A percentile compares a stretch with the other conserved stretches of the same genome.
phyloP scores from a whole-genome alignment of 352 stramenopile genomes.

The Globisporangium lucens region DNA sequence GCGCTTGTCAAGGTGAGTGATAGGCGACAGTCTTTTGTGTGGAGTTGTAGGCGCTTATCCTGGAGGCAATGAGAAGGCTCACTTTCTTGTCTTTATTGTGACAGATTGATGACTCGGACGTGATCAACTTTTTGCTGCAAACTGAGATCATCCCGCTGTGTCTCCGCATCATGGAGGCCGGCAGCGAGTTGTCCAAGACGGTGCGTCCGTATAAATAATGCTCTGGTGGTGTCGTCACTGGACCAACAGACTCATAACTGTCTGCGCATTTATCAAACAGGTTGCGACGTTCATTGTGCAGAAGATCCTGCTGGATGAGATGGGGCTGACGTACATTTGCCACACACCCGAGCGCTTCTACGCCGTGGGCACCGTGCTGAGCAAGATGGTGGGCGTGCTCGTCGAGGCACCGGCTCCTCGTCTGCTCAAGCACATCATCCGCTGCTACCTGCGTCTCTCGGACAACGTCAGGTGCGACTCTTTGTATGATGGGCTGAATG shows the following conservation, averaged over 20 bases:
- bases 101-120: conserved; percentile 96
- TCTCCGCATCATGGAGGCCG: conserved; percentile 98
- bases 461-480: conserved; percentile 50
- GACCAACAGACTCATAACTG: not conserved
- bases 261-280: conserved; percentile 10
- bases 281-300: conserved; percentile 99
- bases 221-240: not conserved
- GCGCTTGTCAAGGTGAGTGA: conserved; percentile 94
- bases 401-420: conserved; percentile 92
- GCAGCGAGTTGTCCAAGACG: conserved; percentile 97
- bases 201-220: conserved; percentile 23
- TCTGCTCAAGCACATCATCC: conserved; percentile 98
- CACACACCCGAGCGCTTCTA: conserved; percentile 95
- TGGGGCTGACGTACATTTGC: conserved; percentile 98
- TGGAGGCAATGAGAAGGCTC: not conserved
- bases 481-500: not conserved
- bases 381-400: conserved; percentile 96
- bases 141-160: conserved; percentile 99
- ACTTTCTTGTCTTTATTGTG: not conserved
- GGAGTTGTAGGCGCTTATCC: not conserved
- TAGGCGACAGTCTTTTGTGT: no score
- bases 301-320: conserved; percentile 99
- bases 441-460: conserved; percentile 96
- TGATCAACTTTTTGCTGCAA: conserved; percentile 99
- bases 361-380: conserved; percentile 90